phyloP scores from a whole-genome alignment of 2,329 filamentous ascomycete species.

The Aspergillus sp. region DNA sequence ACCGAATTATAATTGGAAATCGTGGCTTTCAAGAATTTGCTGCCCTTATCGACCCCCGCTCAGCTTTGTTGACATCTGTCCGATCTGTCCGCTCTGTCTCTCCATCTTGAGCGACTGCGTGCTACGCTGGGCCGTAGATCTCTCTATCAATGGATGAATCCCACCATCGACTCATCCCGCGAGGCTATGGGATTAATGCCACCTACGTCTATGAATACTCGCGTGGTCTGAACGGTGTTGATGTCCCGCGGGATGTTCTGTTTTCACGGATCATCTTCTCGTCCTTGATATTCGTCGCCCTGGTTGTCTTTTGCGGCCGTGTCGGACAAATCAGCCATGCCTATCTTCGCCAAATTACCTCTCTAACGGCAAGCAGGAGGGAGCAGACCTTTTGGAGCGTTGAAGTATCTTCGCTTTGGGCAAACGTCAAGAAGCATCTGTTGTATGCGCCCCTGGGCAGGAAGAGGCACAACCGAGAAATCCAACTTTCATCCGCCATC shows the following conservation, averaged over 20 bases:
- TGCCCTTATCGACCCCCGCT: neutral
- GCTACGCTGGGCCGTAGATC: slow-evolving; percentile 4
- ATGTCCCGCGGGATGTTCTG: slow-evolving; percentile 42
- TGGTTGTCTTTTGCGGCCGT: slow-evolving; percentile 44
- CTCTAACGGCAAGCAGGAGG: slow-evolving; percentile 35
- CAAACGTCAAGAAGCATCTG: slow-evolving; percentile 49
- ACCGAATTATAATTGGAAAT: slow-evolving; percentile 9
- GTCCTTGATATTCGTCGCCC: slow-evolving; percentile 36
- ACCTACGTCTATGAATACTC: slow-evolving; percentile 46
- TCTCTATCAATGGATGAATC: slow-evolving; percentile 33
- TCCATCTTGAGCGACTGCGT: slow-evolving; percentile 7
- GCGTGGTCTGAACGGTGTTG: slow-evolving; percentile 41
- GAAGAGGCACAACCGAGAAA: slow-evolving; percentile 75
- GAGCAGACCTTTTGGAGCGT: slow-evolving; percentile 50
- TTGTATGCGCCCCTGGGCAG: slow-evolving; percentile 67
- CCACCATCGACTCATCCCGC: slow-evolving; percentile 24
- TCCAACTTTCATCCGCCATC: slow-evolving; percentile 67
- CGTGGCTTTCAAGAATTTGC: slow-evolving; percentile 2
- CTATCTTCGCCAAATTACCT: slow-evolving; percentile 48
- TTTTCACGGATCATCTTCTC: slow-evolving; percentile 44
- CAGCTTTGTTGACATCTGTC: slow-evolving; percentile 3
- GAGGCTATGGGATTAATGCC: slow-evolving; percentile 35
- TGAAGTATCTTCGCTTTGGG: slow-evolving; percentile 45
- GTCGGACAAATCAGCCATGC: slow-evolving; percentile 47
- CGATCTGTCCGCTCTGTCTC: slow-evolving; percentile 5